phyloP scores from a whole-genome alignment of 2,329 filamentous ascomycete genomes.

The Epichloe brachyelytri region DNA sequence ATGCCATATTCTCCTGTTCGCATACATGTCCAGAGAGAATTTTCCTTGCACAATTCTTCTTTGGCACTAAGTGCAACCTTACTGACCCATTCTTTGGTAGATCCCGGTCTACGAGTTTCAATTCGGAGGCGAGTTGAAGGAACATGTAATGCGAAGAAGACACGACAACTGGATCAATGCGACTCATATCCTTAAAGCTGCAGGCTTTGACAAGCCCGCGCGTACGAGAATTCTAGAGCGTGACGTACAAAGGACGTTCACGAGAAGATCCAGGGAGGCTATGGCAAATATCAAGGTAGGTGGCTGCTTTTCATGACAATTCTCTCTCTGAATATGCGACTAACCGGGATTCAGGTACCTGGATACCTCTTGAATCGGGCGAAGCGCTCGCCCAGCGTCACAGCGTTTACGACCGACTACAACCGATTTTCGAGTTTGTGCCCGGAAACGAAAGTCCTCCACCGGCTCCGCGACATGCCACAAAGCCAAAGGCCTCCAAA shows the following conservation, averaged over 20 bases:
- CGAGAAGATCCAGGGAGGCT: slow-evolving; percentile 98
- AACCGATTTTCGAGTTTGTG: slow-evolving; percentile 79
- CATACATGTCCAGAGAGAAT: neutral
- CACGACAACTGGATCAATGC: slow-evolving; percentile 98
- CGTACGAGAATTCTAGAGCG: slow-evolving; percentile 89
- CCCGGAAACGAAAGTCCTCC: slow-evolving; percentile 80
- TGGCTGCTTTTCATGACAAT: neutral
- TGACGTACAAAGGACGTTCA: slow-evolving; percentile 90
- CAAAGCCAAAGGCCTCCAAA: slow-evolving; percentile 68
- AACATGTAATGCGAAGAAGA: slow-evolving; percentile 91
- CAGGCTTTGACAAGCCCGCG: slow-evolving; percentile 93
- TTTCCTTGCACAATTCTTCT: neutral
- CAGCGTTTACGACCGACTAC: slow-evolving; percentile 69
- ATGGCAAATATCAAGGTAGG: slow-evolving; percentile 92
- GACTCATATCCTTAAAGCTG: slow-evolving; percentile 96
- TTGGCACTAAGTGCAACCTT: neutral
- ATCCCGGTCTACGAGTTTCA: slow-evolving; percentile 93
- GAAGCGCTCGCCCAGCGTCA: slow-evolving; percentile 76
- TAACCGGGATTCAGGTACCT: slow-evolving; percentile 53
- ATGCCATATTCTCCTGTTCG: neutral
- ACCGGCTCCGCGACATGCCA: slow-evolving; percentile 84
- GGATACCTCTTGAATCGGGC: slow-evolving; percentile 81
- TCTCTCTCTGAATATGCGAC: neutral
- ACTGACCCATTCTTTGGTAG: slow-evolving; percentile 30
- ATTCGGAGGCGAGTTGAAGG: slow-evolving; percentile 61